These are phyloP conservation scores for Aspergillus panamensis DNA, from an alignment of 495 filamentous ascomycete genomes.

Conservation along the genomic window DNA sequence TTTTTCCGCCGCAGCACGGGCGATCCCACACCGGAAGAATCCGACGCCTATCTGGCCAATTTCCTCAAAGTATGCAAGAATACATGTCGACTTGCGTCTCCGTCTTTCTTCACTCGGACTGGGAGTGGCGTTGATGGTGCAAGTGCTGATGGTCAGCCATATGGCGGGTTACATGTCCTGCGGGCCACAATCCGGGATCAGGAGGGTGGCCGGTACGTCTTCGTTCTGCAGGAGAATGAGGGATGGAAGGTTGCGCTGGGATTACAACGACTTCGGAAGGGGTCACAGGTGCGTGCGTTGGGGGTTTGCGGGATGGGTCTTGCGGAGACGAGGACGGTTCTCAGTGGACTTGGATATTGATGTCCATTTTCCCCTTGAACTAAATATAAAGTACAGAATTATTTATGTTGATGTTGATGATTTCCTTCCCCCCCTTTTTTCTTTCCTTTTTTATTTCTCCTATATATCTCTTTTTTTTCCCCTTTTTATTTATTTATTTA, in stretches of 20 bases:
- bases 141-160: constrained; percentile 2
- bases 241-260: constrained; percentile 91
- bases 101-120: constrained; percentile 22
- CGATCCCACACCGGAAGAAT: constrained; percentile 57
- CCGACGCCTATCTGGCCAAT: constrained; percentile 55
- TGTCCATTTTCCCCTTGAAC: neutral
- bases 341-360: constrained; percentile 23
- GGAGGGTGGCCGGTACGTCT: constrained; percentile 78
- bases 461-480: neutral
- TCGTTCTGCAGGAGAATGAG: constrained; percentile 76
- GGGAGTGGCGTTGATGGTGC: constrained; percentile 17
- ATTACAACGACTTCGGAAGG: constrained; percentile 67
- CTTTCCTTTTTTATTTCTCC: neutral
- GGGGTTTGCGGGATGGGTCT: constrained; percentile 43
- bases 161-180: constrained; percentile 61
- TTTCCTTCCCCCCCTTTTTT: neutral
- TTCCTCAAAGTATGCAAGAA: constrained; percentile 60
- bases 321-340: constrained; percentile 17
- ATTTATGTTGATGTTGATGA: neutral
- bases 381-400: neutral
- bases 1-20: constrained; percentile 33
- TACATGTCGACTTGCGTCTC: constrained; percentile 50
- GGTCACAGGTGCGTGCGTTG: constrained; percentile 64
- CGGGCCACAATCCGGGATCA: constrained; percentile 79
- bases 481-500: neutral